Base-by-base conservation (phyloP, 148 eudicot genomes). In the Gaultheria prostrata region DNA sequence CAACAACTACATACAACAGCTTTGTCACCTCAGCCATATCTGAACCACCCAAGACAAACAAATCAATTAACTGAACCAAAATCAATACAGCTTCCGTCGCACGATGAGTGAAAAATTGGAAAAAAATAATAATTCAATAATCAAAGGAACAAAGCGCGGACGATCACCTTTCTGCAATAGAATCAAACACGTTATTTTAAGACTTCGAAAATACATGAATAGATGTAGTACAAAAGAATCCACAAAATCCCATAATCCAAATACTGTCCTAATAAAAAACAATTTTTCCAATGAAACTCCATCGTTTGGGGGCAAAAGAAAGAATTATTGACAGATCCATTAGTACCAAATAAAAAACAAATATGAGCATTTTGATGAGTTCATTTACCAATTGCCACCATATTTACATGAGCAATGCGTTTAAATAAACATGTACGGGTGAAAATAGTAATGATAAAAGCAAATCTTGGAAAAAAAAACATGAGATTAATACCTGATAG, bases 1-100 rank as follows among this genome's bases (percentile, higher is more conserved):
- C 89, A 32, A 94, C 95, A 80, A 93, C 97, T 50, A 94, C 85
- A 87, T 97, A 94, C 91, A 97, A 84, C 54, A 94, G 87, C 85
- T 94, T 96, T 24, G 87, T 87, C 85, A 89, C 88, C 89, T 87
- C 94, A 48, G 89, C 91, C 98, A 94, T 94, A 83, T 74, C 85
- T 83, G 70, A 54, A 77, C 80, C 83, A 67, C 76, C 79, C 78
- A 79, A 49, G 26, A 45, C 76, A 32, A 73, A 48, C 51, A 3
- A 83, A 45, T 26, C 56, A 65, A 65, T 26, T 26, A 11, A 65
- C 17, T 26, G 33, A 65, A 33, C 71, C 32, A 65, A 24, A 63
- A 65, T 65, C 71, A 12, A 59, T 24, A 28, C 45, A 73, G 65
- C 65, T 0, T 14, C 24, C 45, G n/a, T n/a, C n/a, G n/a, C n/a